Evolutionary conservation across 106 monocot genomes (phyloP), one percentile per base, ranked within the genome.

Genomic region (Triglochin maritima): DNA sequence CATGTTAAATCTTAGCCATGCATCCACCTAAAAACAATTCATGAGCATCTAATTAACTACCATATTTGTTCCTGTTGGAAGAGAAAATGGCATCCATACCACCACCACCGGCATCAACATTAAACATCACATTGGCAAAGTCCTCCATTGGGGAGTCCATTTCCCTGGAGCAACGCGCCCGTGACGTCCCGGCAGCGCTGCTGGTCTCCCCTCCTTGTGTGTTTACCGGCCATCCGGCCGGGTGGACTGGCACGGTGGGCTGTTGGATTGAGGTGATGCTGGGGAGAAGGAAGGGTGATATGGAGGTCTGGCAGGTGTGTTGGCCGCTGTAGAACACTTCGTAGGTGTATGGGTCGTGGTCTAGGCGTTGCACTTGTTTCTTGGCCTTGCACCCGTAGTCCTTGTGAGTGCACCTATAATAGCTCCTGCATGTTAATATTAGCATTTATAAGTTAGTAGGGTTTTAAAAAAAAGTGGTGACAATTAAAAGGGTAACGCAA

Each of bases 311-410:
- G 73, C 88, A 88, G 7, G 66, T 80, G 63, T 88, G 88, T 14
- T 62, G 46, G 47, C 82, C 85, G 47, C 72, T 70, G 80, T 86
- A 89, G 43, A 60, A 79, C 64, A 86, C 68, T 46, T 89, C 83
- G 66, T 77, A 89, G 6, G 62, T 66, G 67, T 69, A 74, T 0
- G 86, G 86, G n/a, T 86, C 89, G 5, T 81, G 74, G 76, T 89
- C 86, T 2, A 86, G 83, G 47, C 79, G 63, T 55, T 89, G 89
- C 47, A 86, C 79, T 29, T 86, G 73, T 66, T 86, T 89, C 79
- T 86, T 89, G 5, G 89, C 89, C 65, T 66, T 69, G 70, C 89
- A 89, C 2, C 89, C 89, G 60, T 83, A 87, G 59, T 57, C 83
- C 86, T 72, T 83, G 77, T 89, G 86, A 3, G 86, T 81, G 79